Evolutionary conservation across 495 filamentous ascomycete genomes (phyloP), one percentile per base, ranked within the genome.

Genomic region (Tuber calosporum): DNA sequence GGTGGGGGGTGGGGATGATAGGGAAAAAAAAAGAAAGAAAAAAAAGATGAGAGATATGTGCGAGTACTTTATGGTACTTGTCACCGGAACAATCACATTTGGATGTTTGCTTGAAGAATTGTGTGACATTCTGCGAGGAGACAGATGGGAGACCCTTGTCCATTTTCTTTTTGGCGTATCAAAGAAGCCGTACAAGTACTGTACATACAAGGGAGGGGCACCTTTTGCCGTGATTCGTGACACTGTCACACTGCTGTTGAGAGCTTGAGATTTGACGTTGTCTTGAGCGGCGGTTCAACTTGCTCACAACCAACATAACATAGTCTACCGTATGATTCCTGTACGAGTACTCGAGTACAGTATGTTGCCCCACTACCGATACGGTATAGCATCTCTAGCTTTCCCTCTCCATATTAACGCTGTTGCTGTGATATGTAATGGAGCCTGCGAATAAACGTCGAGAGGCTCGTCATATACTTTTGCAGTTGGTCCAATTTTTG

Each of bases 171-270:
- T 34, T 62, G 53, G 53, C 26, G 1, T 62, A 34, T 62, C 53
- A 34, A 19, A 62, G 53, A 5, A 62, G 26, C 53, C 11, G 26
- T 62, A 0, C 8, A n/a, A n/a, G n/a, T n/a, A n/a, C n/a, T n/a
- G n/a, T n/a, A n/a, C n/a, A n/a, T n/a, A n/a, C n/a, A 15, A 45
- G 68, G 58, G 53, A 70, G 73, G 76, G 67, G 74, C 73, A 71
- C 74, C 73, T 73, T 77, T 78, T 78, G 67, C 76, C 70, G 74
- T 58, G 70, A 77, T 77, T 75, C 69, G 76, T 77, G 75, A 75
- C 75, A 73, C 75, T 77, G 71, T 62, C 69, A 68, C 69, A 69
- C 62, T 62, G 43, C 70, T 38, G 34, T 34, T 45, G 53, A 34
- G 53, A 34, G 17, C 17, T 62, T 30, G 53, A 6, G 53, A 34